A percentile compares a stretch with the other conserved stretches of the same genome.
Conservation (phyloP, 2,329 filamentous ascomycete species). For the Trichoderma atrobrunneum region DNA sequence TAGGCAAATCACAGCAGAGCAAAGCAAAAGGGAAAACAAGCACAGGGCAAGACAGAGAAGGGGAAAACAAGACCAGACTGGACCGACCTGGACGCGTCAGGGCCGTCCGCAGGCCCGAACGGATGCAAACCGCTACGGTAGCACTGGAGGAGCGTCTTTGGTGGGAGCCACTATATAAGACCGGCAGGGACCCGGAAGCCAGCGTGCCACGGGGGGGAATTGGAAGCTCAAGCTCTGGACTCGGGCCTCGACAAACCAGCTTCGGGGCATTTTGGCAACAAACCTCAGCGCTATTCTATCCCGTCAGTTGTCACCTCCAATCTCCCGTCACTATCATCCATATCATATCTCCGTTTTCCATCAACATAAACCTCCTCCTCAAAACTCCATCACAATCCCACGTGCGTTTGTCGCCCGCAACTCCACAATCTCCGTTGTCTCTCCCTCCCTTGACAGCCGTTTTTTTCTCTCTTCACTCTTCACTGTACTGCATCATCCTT, state of each 20-base stretch:
- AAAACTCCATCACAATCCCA: background rate
- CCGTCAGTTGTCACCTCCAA: too few relatives aligned
- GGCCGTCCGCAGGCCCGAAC: background rate
- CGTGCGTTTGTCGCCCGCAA: background rate
- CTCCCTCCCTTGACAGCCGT: background rate
- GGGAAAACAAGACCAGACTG: background rate
- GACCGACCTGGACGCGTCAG: background rate
- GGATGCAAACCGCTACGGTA: background rate
- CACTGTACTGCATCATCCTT: background rate
- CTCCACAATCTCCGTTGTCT: slow-evolving; percentile 4
- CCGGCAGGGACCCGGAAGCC: background rate
- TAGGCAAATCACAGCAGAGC: background rate
- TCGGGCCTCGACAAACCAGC: background rate
- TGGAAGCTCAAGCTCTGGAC: background rate
- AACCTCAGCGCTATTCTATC: too few relatives aligned
- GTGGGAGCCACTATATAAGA: slow-evolving; percentile 5
- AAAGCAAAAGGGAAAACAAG: background rate
- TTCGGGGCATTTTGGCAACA: background rate
- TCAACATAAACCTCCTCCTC: too few relatives aligned
- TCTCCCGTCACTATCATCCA: too few relatives aligned
- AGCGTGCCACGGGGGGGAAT: background rate
- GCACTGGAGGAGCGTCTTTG: background rate
- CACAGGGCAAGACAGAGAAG: background rate
- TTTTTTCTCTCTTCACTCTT: background rate
- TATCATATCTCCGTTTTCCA: too few relatives aligned